Base-by-base conservation (phyloP, 148 eudicot species). In the Talinum fruticosum region DNA sequence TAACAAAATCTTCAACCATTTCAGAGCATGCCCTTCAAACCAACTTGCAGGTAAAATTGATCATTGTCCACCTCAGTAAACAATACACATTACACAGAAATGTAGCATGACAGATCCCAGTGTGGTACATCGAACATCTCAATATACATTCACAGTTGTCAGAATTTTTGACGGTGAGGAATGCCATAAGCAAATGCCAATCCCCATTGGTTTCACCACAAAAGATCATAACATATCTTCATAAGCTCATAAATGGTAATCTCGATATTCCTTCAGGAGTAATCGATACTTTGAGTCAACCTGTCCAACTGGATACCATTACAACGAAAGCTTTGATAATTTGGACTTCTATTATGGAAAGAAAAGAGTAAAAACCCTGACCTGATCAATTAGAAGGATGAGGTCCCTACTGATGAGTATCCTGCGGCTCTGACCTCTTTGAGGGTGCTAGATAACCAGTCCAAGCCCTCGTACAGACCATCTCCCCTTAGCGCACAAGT, bases 381-480 rank as follows among this genome's bases (percentile, higher is more conserved):
- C 88, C 86, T 76, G 82, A 66, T 79, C 26, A 79, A 51, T 84
- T 80, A 90, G 81, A 89, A 87, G 57, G 89, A 79, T 32, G 92
- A 88, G 26, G 86, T 71, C 76, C 94, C 93, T 69, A 88, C 84
- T 47, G 96, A 94, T 49, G 98, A 90, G 84, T 84, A 94, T 68
- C 98, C 97, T 41, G 92, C 88, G 47, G 99, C 93, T 87, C 87
- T 90, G 53, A 88, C 86, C 49, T 96, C 97, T 85, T 96, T 96
- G 75, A 96, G 92, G 78, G 99, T 91, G 89, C 85, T 91, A 38
- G 99, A 77, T 76, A 96, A 84, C 98, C 99, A 96, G 83, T 96
- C 99, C 85, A 96, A 83, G 57, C 99, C 99, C 84, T 96, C 99
- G 30, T 93, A 96, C 30, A 93, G 97, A 65, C 99, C 99, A 75